These are phyloP conservation scores for Pyrenophora teres DNA, from an alignment of 2,329 filamentous ascomycete genomes.

Conservation along the genomic window DNA sequence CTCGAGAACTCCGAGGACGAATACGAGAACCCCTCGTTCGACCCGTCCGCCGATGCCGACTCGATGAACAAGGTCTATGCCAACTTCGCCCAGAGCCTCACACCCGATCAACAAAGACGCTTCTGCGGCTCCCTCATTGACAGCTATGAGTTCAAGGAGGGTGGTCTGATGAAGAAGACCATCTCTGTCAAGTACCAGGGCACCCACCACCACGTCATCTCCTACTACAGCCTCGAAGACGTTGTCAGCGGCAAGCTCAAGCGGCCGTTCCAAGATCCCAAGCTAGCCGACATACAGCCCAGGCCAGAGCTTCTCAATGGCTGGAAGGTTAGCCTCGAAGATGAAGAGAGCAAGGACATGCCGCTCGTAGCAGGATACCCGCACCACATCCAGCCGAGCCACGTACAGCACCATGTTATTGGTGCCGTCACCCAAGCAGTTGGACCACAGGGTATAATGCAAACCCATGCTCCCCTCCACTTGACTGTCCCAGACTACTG, in stretches of 20 bases:
- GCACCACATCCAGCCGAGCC: constrained; percentile 35
- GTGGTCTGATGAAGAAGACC: constrained; percentile 88
- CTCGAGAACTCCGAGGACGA: constrained; percentile 40
- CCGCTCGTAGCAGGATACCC: constrained; percentile 36
- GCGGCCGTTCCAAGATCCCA: constrained; percentile 43
- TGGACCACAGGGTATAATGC: constrained; percentile 28
- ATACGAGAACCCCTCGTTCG: constrained; percentile 37
- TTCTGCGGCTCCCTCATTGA: constrained; percentile 85
- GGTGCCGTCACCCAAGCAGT: constrained; percentile 27
- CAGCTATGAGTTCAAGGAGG: constrained; percentile 83
- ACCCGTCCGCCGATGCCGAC: constrained; percentile 31
- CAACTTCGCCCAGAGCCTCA: constrained; percentile 47
- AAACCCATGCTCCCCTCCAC: constrained; percentile 35
- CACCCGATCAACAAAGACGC: constrained; percentile 59
- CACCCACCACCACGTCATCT: constrained; percentile 82
- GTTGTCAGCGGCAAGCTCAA: constrained; percentile 55
- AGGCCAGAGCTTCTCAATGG: constrained; percentile 41
- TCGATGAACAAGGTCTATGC: constrained; percentile 42
- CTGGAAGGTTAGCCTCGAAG: constrained; percentile 47
- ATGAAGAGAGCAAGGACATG: constrained; percentile 45
- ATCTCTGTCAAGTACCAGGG: constrained; percentile 78
- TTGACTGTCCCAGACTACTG: constrained; percentile 42
- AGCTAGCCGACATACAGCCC: constrained; percentile 42
- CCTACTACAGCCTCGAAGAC: constrained; percentile 84
- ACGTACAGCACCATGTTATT: constrained; percentile 35